Conservation (phyloP, 2,329 filamentous ascomycete species). For the Pseudogymnoascus sp. region DNA sequence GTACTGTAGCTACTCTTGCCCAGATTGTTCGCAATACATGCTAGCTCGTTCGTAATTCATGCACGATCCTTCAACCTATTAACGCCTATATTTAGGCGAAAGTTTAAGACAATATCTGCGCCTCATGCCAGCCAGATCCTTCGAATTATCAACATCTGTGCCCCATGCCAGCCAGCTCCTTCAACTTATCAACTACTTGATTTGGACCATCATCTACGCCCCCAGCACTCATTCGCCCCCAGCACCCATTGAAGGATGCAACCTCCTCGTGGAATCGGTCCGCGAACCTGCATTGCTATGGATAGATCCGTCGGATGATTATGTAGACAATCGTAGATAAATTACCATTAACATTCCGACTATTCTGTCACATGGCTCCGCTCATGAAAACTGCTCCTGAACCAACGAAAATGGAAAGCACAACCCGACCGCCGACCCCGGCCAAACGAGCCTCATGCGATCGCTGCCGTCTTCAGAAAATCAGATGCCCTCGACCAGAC, state of each 20-base stretch:
- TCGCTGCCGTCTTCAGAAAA: constrained; percentile 11
- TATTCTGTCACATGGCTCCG: constrained; percentile 11
- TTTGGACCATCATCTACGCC: constrained; percentile 1
- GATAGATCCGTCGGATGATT: constrained; percentile 1
- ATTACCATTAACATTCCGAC: constrained; percentile 12
- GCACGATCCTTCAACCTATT: neutral
- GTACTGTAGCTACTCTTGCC: constrained; percentile 8
- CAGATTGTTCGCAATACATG: constrained; percentile 1
- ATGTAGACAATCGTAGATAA: constrained; percentile 10
- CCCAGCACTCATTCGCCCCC: constrained; percentile 6
- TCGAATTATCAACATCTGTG: neutral
- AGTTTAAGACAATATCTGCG: neutral
- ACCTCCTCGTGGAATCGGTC: neutral
- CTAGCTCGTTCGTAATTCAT: neutral
- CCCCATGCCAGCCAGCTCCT: neutral
- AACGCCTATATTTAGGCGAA: neutral
- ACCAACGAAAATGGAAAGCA: constrained; percentile 11
- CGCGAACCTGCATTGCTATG: constrained; percentile 7
- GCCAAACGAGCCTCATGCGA: constrained; percentile 12
- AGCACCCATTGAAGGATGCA: neutral
- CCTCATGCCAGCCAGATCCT: neutral
- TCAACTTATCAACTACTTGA: constrained; percentile 3
- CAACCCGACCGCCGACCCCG: constrained; percentile 11
- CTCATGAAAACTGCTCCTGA: neutral
- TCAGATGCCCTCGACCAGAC: constrained; percentile 10